Evolutionary conservation across 495 filamentous ascomycete species (phyloP), one percentile per base, ranked within the genome.

Genomic region (Penicillium nucicola): DNA sequence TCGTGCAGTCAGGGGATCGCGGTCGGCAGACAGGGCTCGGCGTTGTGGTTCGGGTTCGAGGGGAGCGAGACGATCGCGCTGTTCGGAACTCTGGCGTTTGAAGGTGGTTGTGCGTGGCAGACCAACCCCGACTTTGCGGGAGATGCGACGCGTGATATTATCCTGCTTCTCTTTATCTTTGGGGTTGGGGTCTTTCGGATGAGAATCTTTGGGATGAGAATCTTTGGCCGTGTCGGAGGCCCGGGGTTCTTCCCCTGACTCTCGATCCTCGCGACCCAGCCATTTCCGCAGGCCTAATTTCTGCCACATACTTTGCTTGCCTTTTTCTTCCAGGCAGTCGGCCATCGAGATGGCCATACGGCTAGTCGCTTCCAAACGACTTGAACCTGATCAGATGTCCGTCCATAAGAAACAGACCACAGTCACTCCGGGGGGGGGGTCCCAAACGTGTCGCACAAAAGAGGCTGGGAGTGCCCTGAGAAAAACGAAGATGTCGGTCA

Each of bases 41-140:
- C 87, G 25, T 28, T 28, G 25, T 28, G 25, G 88, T 17, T 81
- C 79, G 10, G 81, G 78, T 6, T 82, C 72, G 22, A 80, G 67
- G 20, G 87, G 84, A 41, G 84, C 77, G 20, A 95, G 75, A 50
- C 79, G 84, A 55, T 91, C 84, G 53, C 89, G 77, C 50, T 76
- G 77, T 66, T 96, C 92, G 19, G 88, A 89, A 58, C 86, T 81
- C 60, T 91, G 89, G 58, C 90, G 79, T 65, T 84, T 86, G 67
- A 92, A 89, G 4, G 88, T 91, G 43, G 82, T 77, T 10, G 84
- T 71, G 46, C 88, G 79, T 30, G 91, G 89, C 33, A 95, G 71
- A 13, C 85, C 85, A 9, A 89, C 86, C n/a, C 92, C 82, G 1
- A 90, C 90, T 52, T 79, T 85, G 53, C 85, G 72, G 13, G 86